Conservation (phyloP, 2,329 filamentous ascomycete genomes). For the Alternaria ventricosa region DNA sequence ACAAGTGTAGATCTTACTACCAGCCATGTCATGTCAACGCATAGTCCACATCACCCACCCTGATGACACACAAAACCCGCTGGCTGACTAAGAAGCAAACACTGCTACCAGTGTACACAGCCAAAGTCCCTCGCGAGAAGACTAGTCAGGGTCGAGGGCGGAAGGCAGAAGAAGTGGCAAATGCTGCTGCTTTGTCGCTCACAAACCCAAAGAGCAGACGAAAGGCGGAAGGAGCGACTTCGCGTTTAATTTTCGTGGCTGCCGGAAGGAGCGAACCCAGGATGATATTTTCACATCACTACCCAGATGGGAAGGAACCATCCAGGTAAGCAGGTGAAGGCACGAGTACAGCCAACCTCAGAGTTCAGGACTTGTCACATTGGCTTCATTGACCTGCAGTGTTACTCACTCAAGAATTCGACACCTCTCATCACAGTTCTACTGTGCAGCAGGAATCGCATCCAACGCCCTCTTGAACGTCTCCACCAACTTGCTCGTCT, state of each 20-base stretch:
- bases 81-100: neutral
- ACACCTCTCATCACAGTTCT: neutral
- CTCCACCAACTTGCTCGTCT: slow-evolving; percentile 67
- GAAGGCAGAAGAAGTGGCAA: neutral
- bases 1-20: neutral
- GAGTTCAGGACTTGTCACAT: too few relatives aligned
- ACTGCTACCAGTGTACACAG: neutral
- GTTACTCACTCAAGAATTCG: neutral
- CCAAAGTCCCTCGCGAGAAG: too few relatives aligned
- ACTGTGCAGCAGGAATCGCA: slow-evolving; percentile 50
- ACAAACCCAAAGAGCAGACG: neutral
- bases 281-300: neutral
- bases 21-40: neutral
- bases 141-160: too few relatives aligned
- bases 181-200: neutral
- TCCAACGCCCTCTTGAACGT: slow-evolving; percentile 74
- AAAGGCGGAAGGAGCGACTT: neutral
- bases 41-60: neutral
- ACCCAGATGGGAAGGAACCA: neutral
- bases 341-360: neutral
- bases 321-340: neutral
- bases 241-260: neutral
- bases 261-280: neutral
- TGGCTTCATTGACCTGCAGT: neutral
- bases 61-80: neutral